Conservation (phyloP, 345 rosid species). For the Gossypium bickii region DNA sequence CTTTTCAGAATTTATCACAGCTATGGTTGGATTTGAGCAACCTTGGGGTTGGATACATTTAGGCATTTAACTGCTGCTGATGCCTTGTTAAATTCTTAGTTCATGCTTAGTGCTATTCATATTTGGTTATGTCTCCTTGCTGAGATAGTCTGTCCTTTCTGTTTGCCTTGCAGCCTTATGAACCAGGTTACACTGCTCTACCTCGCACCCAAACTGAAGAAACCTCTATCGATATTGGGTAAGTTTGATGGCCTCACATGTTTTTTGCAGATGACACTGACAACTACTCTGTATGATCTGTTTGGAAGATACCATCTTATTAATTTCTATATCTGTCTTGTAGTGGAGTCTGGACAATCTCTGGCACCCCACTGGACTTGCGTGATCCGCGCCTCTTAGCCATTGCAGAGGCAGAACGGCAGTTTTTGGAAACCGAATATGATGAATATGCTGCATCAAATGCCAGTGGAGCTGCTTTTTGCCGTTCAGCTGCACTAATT, state of each 20-base stretch:
- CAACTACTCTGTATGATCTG: background rate
- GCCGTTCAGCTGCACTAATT: conserved; percentile 79
- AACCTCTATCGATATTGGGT: conserved; percentile 83
- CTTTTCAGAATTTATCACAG: background rate
- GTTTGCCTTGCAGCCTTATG: conserved; percentile 54
- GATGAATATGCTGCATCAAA: conserved; percentile 78
- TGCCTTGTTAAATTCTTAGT: conserved; percentile 26
- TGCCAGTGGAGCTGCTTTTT: conserved; percentile 83
- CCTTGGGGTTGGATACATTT: background rate
- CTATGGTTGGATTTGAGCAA: background rate
- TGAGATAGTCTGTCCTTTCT: conserved; percentile 4
- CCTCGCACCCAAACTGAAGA: conserved; percentile 59
- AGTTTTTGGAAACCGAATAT: conserved; percentile 77
- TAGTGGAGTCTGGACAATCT: conserved; percentile 91
- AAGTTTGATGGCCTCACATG: conserved; percentile 22
- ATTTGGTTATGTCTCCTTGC: conserved; percentile 5
- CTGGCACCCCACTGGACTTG: conserved; percentile 74
- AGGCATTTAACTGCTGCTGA: background rate
- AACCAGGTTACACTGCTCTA: conserved; percentile 81
- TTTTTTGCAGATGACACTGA: background rate
- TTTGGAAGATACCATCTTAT: background rate
- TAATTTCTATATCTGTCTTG: conserved; percentile 17
- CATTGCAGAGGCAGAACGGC: conserved; percentile 88
- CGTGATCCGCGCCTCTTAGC: conserved; percentile 84
- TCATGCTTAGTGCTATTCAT: background rate